A percentile compares a stretch with the other conserved stretches of the same genome.
These are phyloP conservation scores for Tillandsia leiboldiana DNA, from an alignment of 176 grass and related monocot genomes.

Conservation along the genomic window DNA sequence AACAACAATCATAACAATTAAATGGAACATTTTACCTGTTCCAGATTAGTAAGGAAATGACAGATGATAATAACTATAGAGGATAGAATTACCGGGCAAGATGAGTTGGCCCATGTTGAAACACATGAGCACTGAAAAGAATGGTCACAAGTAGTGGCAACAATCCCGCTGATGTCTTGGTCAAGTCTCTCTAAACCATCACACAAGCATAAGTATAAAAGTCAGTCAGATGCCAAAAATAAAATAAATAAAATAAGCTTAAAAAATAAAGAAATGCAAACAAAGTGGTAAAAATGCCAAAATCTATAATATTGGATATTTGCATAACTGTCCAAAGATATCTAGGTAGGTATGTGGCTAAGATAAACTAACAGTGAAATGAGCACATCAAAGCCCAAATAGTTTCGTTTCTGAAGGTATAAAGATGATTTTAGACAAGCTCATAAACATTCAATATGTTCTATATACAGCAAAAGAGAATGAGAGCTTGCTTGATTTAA, in stretches of 20 bases:
- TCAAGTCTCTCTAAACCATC: slow-evolving; percentile 76
- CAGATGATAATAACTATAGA: neutral
- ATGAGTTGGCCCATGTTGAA: slow-evolving; percentile 84
- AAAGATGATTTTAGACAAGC: too few relatives aligned
- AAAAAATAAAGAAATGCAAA: too few relatives aligned
- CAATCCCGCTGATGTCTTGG: slow-evolving; percentile 92
- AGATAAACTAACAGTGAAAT: too few relatives aligned
- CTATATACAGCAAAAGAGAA: too few relatives aligned
- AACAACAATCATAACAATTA: neutral
- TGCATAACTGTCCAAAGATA: too few relatives aligned
- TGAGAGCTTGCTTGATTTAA: too few relatives aligned
- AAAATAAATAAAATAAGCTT: neutral
- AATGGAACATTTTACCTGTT: neutral
- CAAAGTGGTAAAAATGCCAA: too few relatives aligned
- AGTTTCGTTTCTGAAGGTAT: too few relatives aligned
- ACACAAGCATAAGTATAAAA: slow-evolving; percentile 17
- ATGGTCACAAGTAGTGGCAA: slow-evolving; percentile 89
- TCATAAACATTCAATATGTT: too few relatives aligned
- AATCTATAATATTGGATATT: too few relatives aligned
- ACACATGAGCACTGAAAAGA: slow-evolving; percentile 90
- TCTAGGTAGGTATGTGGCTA: too few relatives aligned
- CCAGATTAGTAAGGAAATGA: neutral
- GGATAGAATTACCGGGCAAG: slow-evolving; percentile 55
- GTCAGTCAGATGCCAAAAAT: slow-evolving; percentile 2
- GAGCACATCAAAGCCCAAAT: too few relatives aligned